These are phyloP conservation scores for Parasitella parasitica DNA, from an alignment of 371 early-diverging fungal species.

Conservation along the genomic window DNA sequence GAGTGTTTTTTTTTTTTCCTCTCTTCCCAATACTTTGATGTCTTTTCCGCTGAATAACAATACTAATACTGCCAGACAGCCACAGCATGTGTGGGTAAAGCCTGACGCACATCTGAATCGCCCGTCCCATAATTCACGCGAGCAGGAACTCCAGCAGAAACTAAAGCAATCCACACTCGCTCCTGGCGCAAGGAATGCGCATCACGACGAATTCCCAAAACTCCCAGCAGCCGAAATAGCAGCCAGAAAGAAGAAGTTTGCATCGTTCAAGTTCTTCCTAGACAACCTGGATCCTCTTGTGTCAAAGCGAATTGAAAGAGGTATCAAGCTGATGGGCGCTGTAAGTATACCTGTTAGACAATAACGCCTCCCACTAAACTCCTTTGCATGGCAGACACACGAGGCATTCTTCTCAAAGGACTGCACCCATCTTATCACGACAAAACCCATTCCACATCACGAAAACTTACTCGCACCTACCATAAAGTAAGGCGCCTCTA, in stretches of 20 bases:
- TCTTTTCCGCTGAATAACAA: background rate
- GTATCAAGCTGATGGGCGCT: slow-evolving; percentile 31
- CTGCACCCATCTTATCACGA: slow-evolving; percentile 48
- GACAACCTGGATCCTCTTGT: slow-evolving; percentile 31
- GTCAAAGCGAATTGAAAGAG: slow-evolving; percentile 25
- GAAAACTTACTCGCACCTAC: slow-evolving; percentile 17
- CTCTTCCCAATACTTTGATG: background rate
- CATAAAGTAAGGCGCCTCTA: slow-evolving; percentile 4
- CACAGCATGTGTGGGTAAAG: background rate
- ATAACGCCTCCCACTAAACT: too few relatives aligned
- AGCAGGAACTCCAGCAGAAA: background rate
- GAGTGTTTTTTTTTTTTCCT: background rate
- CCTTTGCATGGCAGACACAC: slow-evolving; percentile 12
- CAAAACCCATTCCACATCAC: slow-evolving; percentile 20
- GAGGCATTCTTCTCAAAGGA: slow-evolving; percentile 47
- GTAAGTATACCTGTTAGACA: slow-evolving; percentile 36
- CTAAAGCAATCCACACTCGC: background rate
- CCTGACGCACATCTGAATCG: background rate
- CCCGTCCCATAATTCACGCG: background rate
- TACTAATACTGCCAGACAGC: background rate
- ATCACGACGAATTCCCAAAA: background rate
- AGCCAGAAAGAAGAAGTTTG: slow-evolving; percentile 4
- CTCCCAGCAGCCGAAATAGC: background rate
- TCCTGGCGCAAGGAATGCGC: background rate
- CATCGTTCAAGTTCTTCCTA: slow-evolving; percentile 30